A percentile compares a stretch with the other conserved stretches of the same genome.
phyloP scores from a whole-genome alignment of 495 filamentous ascomycete genomes.

The Recurvomyces mirabilis region DNA sequence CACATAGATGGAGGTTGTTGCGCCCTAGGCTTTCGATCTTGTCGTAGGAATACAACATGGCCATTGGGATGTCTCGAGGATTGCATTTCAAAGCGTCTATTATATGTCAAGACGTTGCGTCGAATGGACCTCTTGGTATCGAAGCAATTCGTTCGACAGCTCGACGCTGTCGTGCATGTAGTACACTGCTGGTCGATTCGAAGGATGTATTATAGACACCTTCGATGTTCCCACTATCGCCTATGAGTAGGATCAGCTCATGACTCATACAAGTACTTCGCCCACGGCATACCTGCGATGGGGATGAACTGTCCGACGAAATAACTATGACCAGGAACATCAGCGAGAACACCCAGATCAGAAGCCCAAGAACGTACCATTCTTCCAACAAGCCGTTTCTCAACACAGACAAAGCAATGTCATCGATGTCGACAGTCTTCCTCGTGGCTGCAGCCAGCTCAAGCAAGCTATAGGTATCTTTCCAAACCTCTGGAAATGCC shows the following conservation, averaged over 20 bases:
- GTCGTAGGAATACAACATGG: slow-evolving; percentile 7
- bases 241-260: too few species aligned
- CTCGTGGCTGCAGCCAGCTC: neutral
- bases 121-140: neutral
- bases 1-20: neutral
- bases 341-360: slow-evolving; percentile 23
- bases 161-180: slow-evolving; percentile 24
- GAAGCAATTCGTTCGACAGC: slow-evolving; percentile 2
- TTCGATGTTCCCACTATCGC: slow-evolving; percentile 25
- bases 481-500: slow-evolving; percentile 1
- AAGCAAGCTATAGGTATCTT: neutral
- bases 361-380: slow-evolving; percentile 29
- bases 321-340: too few species aligned
- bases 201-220: slow-evolving; percentile 28
- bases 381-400: slow-evolving; percentile 18
- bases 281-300: too few species aligned
- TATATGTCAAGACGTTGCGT: neutral
- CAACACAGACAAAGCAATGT: slow-evolving; percentile 5
- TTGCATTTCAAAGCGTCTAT: slow-evolving; percentile 2
- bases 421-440: neutral
- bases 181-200: slow-evolving; percentile 27
- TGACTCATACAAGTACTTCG: too few species aligned
- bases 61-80: slow-evolving; percentile 7
- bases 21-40: neutral
- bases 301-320: too few species aligned